Evolutionary conservation across 371 early-diverging fungal species (phyloP), one percentile per base, ranked within the genome.

Genomic region (Mortierella sp.): DNA sequence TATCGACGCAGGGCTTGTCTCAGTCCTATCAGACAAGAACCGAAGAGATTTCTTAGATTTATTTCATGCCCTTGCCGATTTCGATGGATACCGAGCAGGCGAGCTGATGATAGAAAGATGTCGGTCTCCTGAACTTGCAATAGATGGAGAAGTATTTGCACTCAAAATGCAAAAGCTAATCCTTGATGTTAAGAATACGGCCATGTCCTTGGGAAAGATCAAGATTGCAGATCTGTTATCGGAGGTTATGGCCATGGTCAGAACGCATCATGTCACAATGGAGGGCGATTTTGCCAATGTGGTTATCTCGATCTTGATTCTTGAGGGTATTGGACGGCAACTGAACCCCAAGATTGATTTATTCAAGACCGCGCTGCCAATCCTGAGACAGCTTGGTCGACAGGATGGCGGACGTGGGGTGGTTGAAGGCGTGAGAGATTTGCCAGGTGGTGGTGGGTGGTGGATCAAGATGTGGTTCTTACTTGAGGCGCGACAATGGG

Each of bases 211-310:
- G 58, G 90, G 91, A 16, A 89, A 92, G 47, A 88, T 98, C 38
- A 89, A 90, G 33, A 94, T 97, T 63, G 91, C 90, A 0, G 92
- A 92, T 64, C 84, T 98, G n/a, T 84, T 99, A 45, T 74, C 82
- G 19, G 88, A 88, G 7, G 96, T 96, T 0, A 92, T 96, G 89
- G 83, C 87, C 45, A 93, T 95, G 91, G 97, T 97, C 4, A 88
- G 97, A 13, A 79, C 88, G 9, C 97, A 99, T 82, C 97, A 95
- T 65, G 97, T 98, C 8, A 92, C 93, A 61, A 85, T 98, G 60
- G 98, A 97, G 71, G 96, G 96, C 0, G 97, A 96, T 63, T 99
- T 97, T 87, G 92, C 94, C 40, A 97, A 97, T 83, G 91, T 98
- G 2, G 91, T 95, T 8, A 93, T 99, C 45, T 91, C 95, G 16